A percentile compares a stretch with the other conserved stretches of the same genome.
Conservation (phyloP, 1,284 basidiomycete species). For the Irpex lacteus region DNA sequence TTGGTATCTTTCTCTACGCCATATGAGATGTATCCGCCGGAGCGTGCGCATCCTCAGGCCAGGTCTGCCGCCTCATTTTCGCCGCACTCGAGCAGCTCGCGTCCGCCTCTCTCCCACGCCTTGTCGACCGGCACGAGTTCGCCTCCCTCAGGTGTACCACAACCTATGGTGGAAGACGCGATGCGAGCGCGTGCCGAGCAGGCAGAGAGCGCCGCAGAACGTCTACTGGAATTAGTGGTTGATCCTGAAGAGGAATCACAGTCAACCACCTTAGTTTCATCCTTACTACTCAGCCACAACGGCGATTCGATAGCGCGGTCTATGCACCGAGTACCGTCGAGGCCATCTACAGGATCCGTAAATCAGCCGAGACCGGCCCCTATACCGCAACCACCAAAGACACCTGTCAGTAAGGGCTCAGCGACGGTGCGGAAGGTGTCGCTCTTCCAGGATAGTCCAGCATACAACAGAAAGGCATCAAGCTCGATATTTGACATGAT, state of each 20-base stretch:
- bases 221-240: conserved; percentile 76
- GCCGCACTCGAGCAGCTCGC: conserved; percentile 51
- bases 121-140: conserved; percentile 43
- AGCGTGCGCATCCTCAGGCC: conserved; percentile 19
- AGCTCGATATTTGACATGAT: conserved; percentile 65
- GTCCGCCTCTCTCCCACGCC: conserved; percentile 50
- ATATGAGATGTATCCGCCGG: conserved; percentile 48
- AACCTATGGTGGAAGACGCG: conserved; percentile 76
- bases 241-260: conserved; percentile 58
- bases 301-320: conserved; percentile 32
- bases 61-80: conserved; percentile 44
- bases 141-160: conserved; percentile 35
- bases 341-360: conserved; percentile 22
- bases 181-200: conserved; percentile 83
- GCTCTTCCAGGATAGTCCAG: conserved; percentile 76
- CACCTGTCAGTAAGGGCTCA: conserved; percentile 58
- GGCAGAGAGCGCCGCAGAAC: conserved; percentile 83
- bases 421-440: conserved; percentile 70
- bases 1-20: conserved; percentile 71
- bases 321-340: conserved; percentile 32
- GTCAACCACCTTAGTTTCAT: conserved; percentile 52
- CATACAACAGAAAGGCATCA: conserved; percentile 44
- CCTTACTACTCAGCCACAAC: conserved; percentile 45
- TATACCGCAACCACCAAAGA: conserved; percentile 41
- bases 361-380: background rate